phyloP scores from a whole-genome alignment of 1,139 yeast species.

The Lodderomyces jiufengensis region DNA sequence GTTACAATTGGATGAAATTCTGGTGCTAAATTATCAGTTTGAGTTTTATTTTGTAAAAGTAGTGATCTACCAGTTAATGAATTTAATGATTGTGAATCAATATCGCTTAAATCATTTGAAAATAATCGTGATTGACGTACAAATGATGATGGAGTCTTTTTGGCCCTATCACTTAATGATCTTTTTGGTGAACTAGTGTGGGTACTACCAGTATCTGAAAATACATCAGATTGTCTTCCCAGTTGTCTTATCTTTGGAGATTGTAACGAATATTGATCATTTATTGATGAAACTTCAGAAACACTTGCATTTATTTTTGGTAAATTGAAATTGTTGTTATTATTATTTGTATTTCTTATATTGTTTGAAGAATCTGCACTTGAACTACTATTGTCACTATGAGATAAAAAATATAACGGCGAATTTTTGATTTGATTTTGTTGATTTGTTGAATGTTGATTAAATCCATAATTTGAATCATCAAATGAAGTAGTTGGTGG shows the following conservation, averaged over 20 bases:
- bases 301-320: constrained; percentile 7
- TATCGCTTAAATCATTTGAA: constrained; percentile 18
- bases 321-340: not conserved
- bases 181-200: constrained; percentile 14
- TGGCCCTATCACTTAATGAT: constrained; percentile 26
- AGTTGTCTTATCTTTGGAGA: constrained; percentile 8
- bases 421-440: not conserved
- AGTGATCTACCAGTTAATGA: constrained; percentile 17
- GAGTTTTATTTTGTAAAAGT: constrained; percentile 19
- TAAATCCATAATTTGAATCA: not conserved
- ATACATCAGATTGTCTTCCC: constrained; percentile 2
- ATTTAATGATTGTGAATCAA: constrained; percentile 16
- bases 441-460: constrained; percentile 1
- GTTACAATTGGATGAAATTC: constrained; percentile 42
- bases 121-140: constrained; percentile 37
- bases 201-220: constrained; percentile 6
- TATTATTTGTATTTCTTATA: not conserved
- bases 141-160: constrained; percentile 36
- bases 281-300: constrained; percentile 10
- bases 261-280: constrained; percentile 4
- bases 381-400: constrained; percentile 9
- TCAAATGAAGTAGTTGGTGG: constrained; percentile 9
- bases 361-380: constrained; percentile 6
- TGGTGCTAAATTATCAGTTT: constrained; percentile 31
- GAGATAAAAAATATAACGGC: constrained; percentile 2